phyloP scores from a whole-genome alignment of 805 yeast species.

The Cyberlindnera americana region DNA sequence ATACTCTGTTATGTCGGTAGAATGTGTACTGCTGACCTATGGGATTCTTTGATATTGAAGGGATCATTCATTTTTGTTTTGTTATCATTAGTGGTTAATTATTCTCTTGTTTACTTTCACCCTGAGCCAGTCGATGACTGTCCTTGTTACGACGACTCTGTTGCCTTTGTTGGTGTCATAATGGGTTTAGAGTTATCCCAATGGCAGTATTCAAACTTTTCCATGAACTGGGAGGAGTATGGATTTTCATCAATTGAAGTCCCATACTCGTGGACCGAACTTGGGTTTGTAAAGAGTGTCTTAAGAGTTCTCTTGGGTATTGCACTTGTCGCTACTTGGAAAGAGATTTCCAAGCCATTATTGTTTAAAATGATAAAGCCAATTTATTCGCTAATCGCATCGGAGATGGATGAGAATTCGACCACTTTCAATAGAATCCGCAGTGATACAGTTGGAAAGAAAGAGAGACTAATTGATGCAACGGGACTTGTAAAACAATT shows the following conservation, averaged over 20 bases:
- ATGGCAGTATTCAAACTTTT: conserved; percentile 26
- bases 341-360: conserved; percentile 64
- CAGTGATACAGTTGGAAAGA: conserved; percentile 22
- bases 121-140: conserved; percentile 88
- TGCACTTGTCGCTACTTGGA: conserved; percentile 64
- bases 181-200: conserved; percentile 60
- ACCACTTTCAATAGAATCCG: conserved; percentile 24
- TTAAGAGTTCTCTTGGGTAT: conserved; percentile 63
- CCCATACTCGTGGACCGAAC: conserved; percentile 37
- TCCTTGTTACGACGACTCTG: conserved; percentile 94
- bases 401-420: conserved; percentile 14
- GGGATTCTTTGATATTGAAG: conserved; percentile 44
- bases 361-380: conserved; percentile 58
- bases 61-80: conserved; percentile 33
- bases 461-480: conserved; percentile 25
- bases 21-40: conserved; percentile 33
- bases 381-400: conserved; percentile 35
- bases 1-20: conserved; percentile 47
- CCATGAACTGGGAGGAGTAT: conserved; percentile 13
- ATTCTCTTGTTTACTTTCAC: conserved; percentile 60
- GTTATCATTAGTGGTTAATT: conserved; percentile 36
- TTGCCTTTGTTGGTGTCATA: conserved; percentile 87
- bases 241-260: conserved; percentile 32
- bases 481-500: conserved; percentile 16
- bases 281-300: conserved; percentile 40